A percentile compares a stretch with the other conserved stretches of the same genome.
Evolutionary conservation across 2,329 filamentous ascomycete species (phyloP).

Genomic region (Paraphaeosphaeria sporulosa): DNA sequence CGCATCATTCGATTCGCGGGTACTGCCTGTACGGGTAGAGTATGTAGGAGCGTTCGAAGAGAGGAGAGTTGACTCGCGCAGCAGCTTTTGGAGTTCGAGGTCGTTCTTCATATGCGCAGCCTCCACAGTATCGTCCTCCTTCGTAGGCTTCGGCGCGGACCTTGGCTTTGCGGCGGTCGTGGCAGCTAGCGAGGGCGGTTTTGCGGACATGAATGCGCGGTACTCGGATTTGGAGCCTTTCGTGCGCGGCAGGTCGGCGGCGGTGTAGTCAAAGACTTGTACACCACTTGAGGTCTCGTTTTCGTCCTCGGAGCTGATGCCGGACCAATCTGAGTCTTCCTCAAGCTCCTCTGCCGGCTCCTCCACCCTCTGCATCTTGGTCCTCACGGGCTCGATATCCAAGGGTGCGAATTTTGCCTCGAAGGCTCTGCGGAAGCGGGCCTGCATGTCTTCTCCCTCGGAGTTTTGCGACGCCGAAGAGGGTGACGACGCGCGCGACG

Average conservation of each 20-base stretch:
- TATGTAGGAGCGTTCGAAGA: constrained; percentile 59
- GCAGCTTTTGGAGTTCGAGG: constrained; percentile 86
- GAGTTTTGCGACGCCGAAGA: constrained; percentile 38
- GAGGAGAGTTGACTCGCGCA: constrained; percentile 91
- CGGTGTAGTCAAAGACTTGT: constrained; percentile 53
- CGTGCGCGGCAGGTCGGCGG: constrained; percentile 25
- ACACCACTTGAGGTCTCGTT: constrained; percentile 48
- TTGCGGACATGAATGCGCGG: constrained; percentile 77
- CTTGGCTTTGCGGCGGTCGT: constrained; percentile 33
- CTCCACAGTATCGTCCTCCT: constrained; percentile 63
- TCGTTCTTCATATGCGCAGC: constrained; percentile 83
- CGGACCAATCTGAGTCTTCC: constrained; percentile 66
- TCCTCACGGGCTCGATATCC: constrained; percentile 47
- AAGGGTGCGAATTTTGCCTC: constrained; percentile 87
- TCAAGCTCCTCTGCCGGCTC: constrained; percentile 41
- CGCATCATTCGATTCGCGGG: constrained; percentile 64
- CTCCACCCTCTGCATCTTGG: constrained; percentile 32
- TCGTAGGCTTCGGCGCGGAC: constrained; percentile 19
- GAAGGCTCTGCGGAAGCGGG: constrained; percentile 83
- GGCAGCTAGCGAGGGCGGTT: constrained; percentile 55
- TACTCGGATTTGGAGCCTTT: constrained; percentile 64
- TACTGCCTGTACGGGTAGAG: constrained; percentile 49
- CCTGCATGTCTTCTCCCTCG: constrained; percentile 68
- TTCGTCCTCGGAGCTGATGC: constrained; percentile 60
- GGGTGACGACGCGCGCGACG: constrained; percentile 38